These are phyloP conservation scores for Arabis alpina DNA, from an alignment of 345 rosid species.

Conservation along the genomic window DNA sequence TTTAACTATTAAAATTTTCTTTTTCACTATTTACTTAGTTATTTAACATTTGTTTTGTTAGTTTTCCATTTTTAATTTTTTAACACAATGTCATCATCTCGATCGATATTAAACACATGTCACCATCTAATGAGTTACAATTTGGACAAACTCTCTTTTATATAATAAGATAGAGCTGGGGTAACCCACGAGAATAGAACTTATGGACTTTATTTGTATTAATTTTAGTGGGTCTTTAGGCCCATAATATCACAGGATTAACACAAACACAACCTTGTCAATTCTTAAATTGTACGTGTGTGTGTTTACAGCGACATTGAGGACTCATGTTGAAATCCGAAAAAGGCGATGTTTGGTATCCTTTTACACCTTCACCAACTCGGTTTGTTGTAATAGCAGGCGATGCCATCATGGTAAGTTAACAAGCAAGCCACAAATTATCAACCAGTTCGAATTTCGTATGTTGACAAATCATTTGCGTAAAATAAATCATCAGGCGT, in stretches of 20 bases:
- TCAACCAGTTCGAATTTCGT: not conserved
- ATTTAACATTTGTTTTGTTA: too few relatives aligned
- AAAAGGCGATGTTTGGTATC: constrained; percentile 55
- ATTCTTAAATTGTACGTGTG: too few relatives aligned
- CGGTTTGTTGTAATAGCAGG: constrained; percentile 60
- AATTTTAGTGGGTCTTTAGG: not conserved
- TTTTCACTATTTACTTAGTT: too few relatives aligned
- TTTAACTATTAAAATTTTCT: too few relatives aligned
- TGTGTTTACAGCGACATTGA: too few relatives aligned
- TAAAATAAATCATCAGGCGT: constrained; percentile 52
- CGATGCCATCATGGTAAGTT: constrained; percentile 63
- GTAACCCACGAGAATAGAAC: not conserved
- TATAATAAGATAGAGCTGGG: too few relatives aligned
- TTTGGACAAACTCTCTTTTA: too few relatives aligned
- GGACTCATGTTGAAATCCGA: constrained; percentile 53
- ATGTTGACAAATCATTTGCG: constrained; percentile 2
- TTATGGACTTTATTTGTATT: constrained; percentile 15
- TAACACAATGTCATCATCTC: too few relatives aligned
- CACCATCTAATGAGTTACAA: too few relatives aligned
- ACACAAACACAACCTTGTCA: too few relatives aligned
- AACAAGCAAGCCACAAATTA: not conserved
- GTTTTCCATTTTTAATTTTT: too few relatives aligned
- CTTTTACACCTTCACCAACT: constrained; percentile 55
- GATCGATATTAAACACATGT: too few relatives aligned
- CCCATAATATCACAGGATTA: not conserved